Evolutionary conservation across 1,284 basidiomycete genomes (phyloP).

Genomic region (Hypsizygus ulmarius): DNA sequence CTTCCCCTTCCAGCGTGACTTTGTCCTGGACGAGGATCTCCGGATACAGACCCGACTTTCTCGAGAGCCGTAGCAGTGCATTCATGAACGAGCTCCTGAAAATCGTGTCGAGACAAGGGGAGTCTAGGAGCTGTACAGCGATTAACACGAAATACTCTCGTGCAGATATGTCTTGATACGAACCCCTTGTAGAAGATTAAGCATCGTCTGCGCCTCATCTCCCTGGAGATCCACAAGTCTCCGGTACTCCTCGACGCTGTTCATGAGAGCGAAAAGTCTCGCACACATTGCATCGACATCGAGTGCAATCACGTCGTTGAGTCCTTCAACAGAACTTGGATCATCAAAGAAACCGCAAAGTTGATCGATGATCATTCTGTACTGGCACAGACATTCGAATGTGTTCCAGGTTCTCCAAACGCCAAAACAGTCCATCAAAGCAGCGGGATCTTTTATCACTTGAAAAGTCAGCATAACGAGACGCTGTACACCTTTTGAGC

Average conservation of each 20-base stretch:
- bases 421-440: neutral
- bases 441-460: constrained; percentile 1
- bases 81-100: constrained; percentile 14
- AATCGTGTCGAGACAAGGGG: constrained; percentile 6
- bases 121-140: constrained; percentile 10
- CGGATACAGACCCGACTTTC: constrained; percentile 10
- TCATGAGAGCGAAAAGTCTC: constrained; percentile 7
- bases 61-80: constrained; percentile 12
- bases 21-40: constrained; percentile 9
- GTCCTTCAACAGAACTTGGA: constrained; percentile 4
- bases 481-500: constrained; percentile 7
- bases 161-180: neutral
- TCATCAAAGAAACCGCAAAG: constrained; percentile 5
- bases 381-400: neutral
- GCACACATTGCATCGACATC: constrained; percentile 15
- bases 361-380: constrained; percentile 1
- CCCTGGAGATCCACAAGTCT: constrained; percentile 6
- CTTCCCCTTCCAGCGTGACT: constrained; percentile 6
- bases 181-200: constrained; percentile 15
- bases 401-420: constrained; percentile 11
- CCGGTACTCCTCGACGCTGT: constrained; percentile 4
- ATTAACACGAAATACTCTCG: neutral
- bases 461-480: constrained; percentile 9
- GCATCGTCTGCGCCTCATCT: constrained; percentile 11
- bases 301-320: constrained; percentile 8